Base-by-base conservation (phyloP, 352 stramenopile genomes). In the Phytophthora ohioensis region DNA sequence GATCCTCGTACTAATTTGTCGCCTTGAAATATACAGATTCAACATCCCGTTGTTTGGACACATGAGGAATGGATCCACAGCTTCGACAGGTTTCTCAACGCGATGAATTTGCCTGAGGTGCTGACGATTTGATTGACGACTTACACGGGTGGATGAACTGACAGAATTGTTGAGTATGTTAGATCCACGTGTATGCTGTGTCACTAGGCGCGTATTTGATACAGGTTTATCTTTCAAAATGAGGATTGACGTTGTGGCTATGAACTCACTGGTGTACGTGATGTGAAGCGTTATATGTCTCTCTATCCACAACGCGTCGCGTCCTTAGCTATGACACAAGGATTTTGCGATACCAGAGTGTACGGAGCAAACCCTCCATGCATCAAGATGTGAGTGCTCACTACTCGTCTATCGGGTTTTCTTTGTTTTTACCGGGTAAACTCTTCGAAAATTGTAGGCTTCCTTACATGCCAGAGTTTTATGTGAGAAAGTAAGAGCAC, bases 21-120 rank as follows among this genome's bases (percentile, higher is more conserved):
- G 27, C 21, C 27, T 56, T 11, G 49, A 13, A 8, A 8, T 38
- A 21, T 31, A 35, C 51, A 75, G 85, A 70, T 93, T n/a, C 86
- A 94, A 57, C 71, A 91, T 30, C 86, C 86, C 3, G 68, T 87
- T 30, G 81, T 92, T 49, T 94, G 86, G 86, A 91, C 72, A n/a
- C 83, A 91, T 12, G 80, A 92, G n/a, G 84, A 92, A 48, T 92
- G 84, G 86, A 80, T 94, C 45, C 85, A 94, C 63, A 90, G 82
- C 69, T 94, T 94, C 47, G 86, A 94, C 45, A 78, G 86, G 11
- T 91, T 94, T 64, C 76, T 94, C 27, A 85, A 91, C 38, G 82
- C 84, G 4, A 72, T 91, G 59, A 76, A 85, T 43, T 55, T 94
- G 4, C 38, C 70, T 4, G 58, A 85, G 64, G 76, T 84, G 45